Conservation (phyloP, 345 rosid species). For the Combretum micranthum region DNA sequence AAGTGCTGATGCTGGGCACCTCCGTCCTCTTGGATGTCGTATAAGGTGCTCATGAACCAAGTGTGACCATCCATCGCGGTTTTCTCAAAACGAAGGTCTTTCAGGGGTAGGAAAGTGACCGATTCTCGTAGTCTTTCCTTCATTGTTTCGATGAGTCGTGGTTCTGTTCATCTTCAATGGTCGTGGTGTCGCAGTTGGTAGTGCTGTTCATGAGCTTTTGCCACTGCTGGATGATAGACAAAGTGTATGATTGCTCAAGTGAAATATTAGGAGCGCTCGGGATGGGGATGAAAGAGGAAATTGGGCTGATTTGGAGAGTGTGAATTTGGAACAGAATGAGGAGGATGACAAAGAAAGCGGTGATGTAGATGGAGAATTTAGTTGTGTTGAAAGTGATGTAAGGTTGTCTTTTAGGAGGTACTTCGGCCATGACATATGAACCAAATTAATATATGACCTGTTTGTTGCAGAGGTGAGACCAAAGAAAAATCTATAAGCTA, state of each 20-base stretch:
- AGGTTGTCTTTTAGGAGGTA: background rate
- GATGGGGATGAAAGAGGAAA: background rate
- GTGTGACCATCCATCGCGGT: constrained; percentile 30
- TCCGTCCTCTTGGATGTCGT: constrained; percentile 13
- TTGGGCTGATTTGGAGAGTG: constrained; percentile 1
- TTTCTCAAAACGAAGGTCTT: constrained; percentile 24
- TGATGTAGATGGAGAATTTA: constrained; percentile 12
- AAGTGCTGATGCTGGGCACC: constrained; percentile 22
- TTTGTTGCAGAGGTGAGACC: no score
- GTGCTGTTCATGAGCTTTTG: no score
- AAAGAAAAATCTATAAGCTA: no score
- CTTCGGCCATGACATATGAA: no score
- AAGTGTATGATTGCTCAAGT: no score
- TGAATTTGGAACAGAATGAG: constrained; percentile 6
- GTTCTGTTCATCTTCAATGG: background rate
- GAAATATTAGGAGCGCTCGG: no score
- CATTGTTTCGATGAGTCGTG: background rate
- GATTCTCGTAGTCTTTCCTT: constrained; percentile 29
- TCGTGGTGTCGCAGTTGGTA: background rate
- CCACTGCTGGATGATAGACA: no score
- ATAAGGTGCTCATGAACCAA: constrained; percentile 41
- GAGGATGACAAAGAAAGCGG: background rate
- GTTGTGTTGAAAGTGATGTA: background rate
- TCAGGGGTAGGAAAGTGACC: constrained; percentile 36
- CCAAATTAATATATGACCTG: no score